phyloP scores from a whole-genome alignment of 495 filamentous ascomycete species.

The Corynascus novoguineensis region DNA sequence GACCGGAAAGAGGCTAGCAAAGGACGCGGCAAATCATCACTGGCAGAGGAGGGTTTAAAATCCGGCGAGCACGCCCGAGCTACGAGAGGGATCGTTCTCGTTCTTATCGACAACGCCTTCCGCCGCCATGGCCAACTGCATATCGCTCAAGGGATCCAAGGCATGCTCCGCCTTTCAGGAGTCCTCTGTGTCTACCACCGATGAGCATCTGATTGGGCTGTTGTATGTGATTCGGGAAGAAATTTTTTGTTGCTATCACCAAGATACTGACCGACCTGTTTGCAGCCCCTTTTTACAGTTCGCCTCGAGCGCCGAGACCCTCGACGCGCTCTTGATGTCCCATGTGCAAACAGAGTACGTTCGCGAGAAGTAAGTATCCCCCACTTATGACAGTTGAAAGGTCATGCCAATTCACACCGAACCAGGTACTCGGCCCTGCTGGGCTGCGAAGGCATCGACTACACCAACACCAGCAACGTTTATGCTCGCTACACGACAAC shows the following conservation, averaged over 20 bases:
- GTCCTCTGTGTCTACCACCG: conserved; percentile 77
- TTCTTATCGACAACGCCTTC: conserved; percentile 21
- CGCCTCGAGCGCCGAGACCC: conserved; percentile 68
- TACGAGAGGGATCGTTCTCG: conserved; percentile 15
- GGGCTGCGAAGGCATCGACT: conserved; percentile 72
- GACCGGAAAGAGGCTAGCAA: neutral
- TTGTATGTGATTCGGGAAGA: conserved; percentile 63
- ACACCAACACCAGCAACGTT: conserved; percentile 71
- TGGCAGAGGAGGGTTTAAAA: conserved; percentile 4
- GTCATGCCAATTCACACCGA: conserved; percentile 6
- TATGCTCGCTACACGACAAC: conserved; percentile 94
- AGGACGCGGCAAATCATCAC: neutral
- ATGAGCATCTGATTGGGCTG: conserved; percentile 53
- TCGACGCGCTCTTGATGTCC: conserved; percentile 67
- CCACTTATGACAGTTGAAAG: neutral
- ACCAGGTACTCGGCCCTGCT: conserved; percentile 67
- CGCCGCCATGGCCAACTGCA: conserved; percentile 50
- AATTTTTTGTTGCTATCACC: neutral
- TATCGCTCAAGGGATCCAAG: conserved; percentile 73
- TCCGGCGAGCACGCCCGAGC: conserved; percentile 6
- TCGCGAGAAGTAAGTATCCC: conserved; percentile 59
- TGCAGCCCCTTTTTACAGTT: conserved; percentile 78
- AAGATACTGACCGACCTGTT: conserved; percentile 23
- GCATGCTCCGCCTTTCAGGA: conserved; percentile 77
- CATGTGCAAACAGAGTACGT: conserved; percentile 74